Percentiles rank a stretch among this genome's conserved stretches.
Evolutionary conservation across 208 protist genomes (phyloP).

Genomic region (Trypanosomatidae sp.): DNA sequence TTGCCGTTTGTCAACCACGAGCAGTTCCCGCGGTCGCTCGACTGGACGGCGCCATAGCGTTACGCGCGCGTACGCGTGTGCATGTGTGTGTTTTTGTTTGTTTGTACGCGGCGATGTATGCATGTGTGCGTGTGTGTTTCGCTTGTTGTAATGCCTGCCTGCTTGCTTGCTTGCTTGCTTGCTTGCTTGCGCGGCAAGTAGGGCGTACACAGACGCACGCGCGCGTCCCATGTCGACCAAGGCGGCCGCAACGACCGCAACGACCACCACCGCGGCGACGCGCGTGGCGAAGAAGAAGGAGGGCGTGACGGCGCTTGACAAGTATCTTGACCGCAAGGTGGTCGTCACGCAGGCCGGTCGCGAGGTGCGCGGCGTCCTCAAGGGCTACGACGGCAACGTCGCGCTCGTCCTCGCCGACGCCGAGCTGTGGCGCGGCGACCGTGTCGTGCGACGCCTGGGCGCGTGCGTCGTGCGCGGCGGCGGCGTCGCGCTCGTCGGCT

Average conservation of each 20-base stretch:
- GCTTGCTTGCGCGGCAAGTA: not conserved
- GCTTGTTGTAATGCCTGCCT: slow-evolving; percentile 1
- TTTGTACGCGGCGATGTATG: not conserved
- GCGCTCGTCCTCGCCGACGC: slow-evolving; percentile 65
- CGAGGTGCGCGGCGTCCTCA: slow-evolving; percentile 58
- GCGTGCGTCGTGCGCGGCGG: slow-evolving; percentile 66
- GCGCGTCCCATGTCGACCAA: not conserved
- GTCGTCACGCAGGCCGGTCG: slow-evolving; percentile 15
- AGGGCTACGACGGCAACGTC: slow-evolving; percentile 84
- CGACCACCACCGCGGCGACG: slow-evolving; percentile 48
- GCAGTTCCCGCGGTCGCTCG: slow-evolving; percentile 76
- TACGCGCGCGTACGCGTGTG: not conserved
- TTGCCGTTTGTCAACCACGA: slow-evolving; percentile 83
- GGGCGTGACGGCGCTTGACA: slow-evolving; percentile 52
- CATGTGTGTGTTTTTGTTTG: not conserved
- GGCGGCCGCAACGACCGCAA: not conserved
- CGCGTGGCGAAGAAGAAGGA: slow-evolving; percentile 74
- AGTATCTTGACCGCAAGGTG: slow-evolving; percentile 64
- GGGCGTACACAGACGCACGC: not conserved
- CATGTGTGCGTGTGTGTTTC: not conserved
- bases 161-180: not conserved
- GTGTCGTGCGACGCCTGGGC: slow-evolving; percentile 24
- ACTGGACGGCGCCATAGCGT: slow-evolving; percentile 72
- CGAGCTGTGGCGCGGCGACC: slow-evolving; percentile 36
- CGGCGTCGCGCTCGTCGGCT: slow-evolving; percentile 28